Evolutionary conservation across 2,329 filamentous ascomycete species (phyloP).

Genomic region (Venturia nashicola): DNA sequence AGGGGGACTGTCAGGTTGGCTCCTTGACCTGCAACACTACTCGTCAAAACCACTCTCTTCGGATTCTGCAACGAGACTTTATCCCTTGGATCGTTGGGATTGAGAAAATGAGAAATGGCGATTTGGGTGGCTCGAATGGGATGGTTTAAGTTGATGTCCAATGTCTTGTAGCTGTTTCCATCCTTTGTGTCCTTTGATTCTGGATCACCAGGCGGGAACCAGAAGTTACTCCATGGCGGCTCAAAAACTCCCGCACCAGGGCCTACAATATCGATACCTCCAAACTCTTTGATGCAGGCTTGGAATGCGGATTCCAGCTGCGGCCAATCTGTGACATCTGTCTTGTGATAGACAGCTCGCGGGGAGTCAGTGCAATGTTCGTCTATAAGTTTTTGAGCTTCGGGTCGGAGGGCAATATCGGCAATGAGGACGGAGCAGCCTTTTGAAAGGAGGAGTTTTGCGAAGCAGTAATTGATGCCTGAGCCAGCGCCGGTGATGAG

Average conservation of each 20-base stretch:
- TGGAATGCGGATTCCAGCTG: constrained; percentile 23
- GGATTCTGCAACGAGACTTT: constrained; percentile 27
- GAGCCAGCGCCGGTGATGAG: constrained; percentile 36
- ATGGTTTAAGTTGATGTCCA: constrained; percentile 37
- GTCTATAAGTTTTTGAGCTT: constrained; percentile 31
- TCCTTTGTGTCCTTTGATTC: constrained; percentile 21
- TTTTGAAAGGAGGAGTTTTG: constrained; percentile 29
- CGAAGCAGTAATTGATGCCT: constrained; percentile 36
- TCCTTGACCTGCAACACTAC: constrained; percentile 31
- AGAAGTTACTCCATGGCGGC: constrained; percentile 35
- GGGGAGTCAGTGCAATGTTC: constrained; percentile 20
- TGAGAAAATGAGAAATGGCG: constrained; percentile 33
- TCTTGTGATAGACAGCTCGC: constrained; percentile 30
- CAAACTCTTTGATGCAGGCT: constrained; percentile 19
- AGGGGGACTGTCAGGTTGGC: constrained; percentile 27
- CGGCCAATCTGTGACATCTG: constrained; percentile 28
- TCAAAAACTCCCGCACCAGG: constrained; percentile 39
- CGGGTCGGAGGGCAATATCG: constrained; percentile 34
- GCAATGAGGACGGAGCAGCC: constrained; percentile 37
- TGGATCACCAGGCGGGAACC: constrained; percentile 30
- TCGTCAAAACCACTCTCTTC: constrained; percentile 33
- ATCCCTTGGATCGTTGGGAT: constrained; percentile 17
- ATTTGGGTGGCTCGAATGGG: constrained; percentile 35
- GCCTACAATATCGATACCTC: constrained; percentile 32
- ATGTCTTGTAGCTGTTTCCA: constrained; percentile 21